Conservation (phyloP, 768 basidiomycete genomes). For the Mrakia hoshinonis region DNA sequence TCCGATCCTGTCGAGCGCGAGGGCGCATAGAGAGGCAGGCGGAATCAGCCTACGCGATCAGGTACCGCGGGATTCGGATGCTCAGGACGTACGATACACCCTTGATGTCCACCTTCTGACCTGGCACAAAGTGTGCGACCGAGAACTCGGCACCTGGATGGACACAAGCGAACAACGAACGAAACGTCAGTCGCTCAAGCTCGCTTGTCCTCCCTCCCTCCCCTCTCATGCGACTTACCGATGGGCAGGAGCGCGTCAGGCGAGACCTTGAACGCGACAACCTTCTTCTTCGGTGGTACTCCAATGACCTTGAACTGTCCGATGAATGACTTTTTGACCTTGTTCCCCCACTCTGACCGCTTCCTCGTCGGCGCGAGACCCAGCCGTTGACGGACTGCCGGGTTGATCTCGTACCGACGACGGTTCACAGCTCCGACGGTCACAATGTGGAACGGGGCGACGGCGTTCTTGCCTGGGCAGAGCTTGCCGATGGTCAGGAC, state of each 20-base stretch:
- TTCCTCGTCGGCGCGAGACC: slow-evolving; percentile 23
- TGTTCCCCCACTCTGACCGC: slow-evolving; percentile 52
- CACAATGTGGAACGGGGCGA: slow-evolving; percentile 72
- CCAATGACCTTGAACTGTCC: slow-evolving; percentile 82
- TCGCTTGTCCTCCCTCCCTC: background rate
- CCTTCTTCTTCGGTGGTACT: slow-evolving; percentile 69
- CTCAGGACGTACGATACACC: slow-evolving; percentile 78
- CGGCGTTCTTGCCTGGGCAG: background rate
- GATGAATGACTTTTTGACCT: slow-evolving; percentile 67
- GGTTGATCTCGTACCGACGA: slow-evolving; percentile 12
- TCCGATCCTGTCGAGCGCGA: slow-evolving; percentile 57
- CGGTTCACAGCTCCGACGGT: slow-evolving; percentile 77
- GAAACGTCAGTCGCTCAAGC: background rate
- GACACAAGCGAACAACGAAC: background rate
- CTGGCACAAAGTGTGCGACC: slow-evolving; percentile 91
- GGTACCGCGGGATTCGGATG: too few species aligned
- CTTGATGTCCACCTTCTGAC: slow-evolving; percentile 86
- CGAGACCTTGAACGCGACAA: slow-evolving; percentile 82
- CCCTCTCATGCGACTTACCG: slow-evolving; percentile 50
- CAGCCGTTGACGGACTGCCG: background rate
- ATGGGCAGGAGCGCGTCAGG: slow-evolving; percentile 81
- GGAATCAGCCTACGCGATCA: too few species aligned
- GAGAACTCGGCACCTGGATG: slow-evolving; percentile 71
- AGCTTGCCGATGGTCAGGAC: background rate
- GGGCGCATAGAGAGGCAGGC: background rate